Percentiles rank a stretch among this genome's conserved stretches.
Evolutionary conservation across 1,284 basidiomycete species (phyloP).

Genomic region (Laetiporus sulphureus): DNA sequence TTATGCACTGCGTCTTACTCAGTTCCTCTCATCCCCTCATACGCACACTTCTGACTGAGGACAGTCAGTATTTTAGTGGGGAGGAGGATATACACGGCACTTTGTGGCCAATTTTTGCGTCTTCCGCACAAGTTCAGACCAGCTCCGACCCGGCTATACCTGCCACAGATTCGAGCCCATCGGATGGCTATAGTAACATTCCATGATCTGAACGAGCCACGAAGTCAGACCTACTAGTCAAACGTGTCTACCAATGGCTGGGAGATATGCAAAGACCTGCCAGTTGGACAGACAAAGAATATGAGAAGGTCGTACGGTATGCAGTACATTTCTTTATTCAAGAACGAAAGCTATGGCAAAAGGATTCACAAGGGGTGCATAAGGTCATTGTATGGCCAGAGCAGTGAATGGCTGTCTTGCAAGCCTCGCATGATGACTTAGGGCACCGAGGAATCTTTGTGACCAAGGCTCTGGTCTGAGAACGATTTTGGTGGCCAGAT

Average conservation of each 20-base stretch:
- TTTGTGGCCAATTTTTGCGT: too few species aligned
- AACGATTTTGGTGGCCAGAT: slow-evolving; percentile 26
- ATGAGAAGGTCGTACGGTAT: slow-evolving; percentile 5
- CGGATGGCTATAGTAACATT: too few species aligned
- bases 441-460: slow-evolving; percentile 21
- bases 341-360: slow-evolving; percentile 1
- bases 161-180: too few species aligned
- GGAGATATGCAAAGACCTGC: background rate
- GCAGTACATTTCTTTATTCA: slow-evolving; percentile 11
- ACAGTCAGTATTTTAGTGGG: background rate
- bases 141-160: too few species aligned
- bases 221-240: too few species aligned
- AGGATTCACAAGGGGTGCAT: slow-evolving; percentile 1
- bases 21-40: background rate
- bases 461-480: slow-evolving; percentile 6
- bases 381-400: slow-evolving; percentile 10
- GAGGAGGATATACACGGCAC: background rate
- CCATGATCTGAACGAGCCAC: too few species aligned
- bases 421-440: slow-evolving; percentile 19
- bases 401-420: slow-evolving; percentile 4
- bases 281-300: slow-evolving; percentile 4
- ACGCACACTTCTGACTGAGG: background rate
- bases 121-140: too few species aligned
- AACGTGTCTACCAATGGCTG: too few species aligned
- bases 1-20: slow-evolving; percentile 12